These are phyloP conservation scores for Xerocomus nothofagi DNA, from an alignment of 1,284 basidiomycete genomes.

Conservation along the genomic window DNA sequence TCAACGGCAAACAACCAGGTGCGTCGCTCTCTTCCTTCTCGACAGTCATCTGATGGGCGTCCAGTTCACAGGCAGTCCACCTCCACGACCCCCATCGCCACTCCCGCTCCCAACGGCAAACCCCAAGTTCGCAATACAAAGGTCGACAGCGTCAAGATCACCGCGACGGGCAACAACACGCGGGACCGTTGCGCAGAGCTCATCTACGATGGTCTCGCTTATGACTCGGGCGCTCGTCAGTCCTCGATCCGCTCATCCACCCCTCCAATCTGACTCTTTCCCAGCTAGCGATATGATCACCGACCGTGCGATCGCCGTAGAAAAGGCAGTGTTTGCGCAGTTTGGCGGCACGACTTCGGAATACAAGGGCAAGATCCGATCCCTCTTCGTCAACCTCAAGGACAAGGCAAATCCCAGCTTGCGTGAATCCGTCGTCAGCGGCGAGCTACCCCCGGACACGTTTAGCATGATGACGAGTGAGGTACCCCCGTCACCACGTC, in stretches of 20 bases:
- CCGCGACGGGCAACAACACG: constrained; percentile 65
- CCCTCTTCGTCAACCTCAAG: constrained; percentile 90
- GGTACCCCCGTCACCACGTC: too few species aligned
- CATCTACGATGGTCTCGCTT: constrained; percentile 87
- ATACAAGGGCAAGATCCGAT: constrained; percentile 85
- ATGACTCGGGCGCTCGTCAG: constrained; percentile 84
- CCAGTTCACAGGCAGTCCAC: constrained; percentile 34
- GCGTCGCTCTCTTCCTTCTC: constrained; percentile 2
- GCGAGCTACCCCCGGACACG: constrained; percentile 68
- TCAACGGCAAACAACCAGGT: constrained; percentile 36
- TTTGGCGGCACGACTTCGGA: constrained; percentile 45
- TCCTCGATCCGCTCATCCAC: constrained; percentile 21
- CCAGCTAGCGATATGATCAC: constrained; percentile 65
- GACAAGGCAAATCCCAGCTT: constrained; percentile 92
- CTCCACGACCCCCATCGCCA: constrained; percentile 26
- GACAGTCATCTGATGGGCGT: background rate
- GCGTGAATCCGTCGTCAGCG: constrained; percentile 82
- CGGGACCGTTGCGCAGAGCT: constrained; percentile 90
- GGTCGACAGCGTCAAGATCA: constrained; percentile 63
- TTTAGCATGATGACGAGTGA: constrained; percentile 83
- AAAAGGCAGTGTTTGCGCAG: constrained; percentile 54
- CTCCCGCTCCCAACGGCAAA: constrained; percentile 45
- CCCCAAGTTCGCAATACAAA: constrained; percentile 59
- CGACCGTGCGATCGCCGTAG: constrained; percentile 58
- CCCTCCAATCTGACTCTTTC: constrained; percentile 3